Base-by-base conservation (phyloP, 805 yeast species). In the Suhomyces canberraensis region DNA sequence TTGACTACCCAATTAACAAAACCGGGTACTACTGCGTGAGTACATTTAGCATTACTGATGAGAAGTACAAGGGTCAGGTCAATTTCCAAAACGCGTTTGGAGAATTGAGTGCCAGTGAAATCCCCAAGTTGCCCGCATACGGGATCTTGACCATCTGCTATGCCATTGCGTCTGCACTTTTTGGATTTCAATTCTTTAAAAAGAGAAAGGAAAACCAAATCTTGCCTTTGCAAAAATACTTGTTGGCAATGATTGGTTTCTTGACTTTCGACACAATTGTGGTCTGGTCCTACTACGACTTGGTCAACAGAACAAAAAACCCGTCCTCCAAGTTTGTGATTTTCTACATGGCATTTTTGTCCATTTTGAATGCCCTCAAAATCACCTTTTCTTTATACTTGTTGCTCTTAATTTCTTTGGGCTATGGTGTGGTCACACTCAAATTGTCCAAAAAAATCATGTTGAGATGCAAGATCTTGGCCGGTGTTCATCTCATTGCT, bases 11-110 rank as follows among this genome's bases (percentile, higher is more conserved):
- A 3, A 78, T 93, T 29, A 66, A 71, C 39, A 71, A 73, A 40
- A 88, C 98, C 1, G 98, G 98, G 5, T 93, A 84, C 60, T 93
- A 90, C 64, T 93, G 98, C 68, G 84, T 91, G 28, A 80, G 89
- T 2, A 82, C 95, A 0, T 78, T 69, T 46, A 70, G 78, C 16
- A 64, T 75, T 16, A 48, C 58, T 13, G 51, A 57, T 9, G 56
- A 58, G 29, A 68, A 66, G 15, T 93, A 81, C 60, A 59, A 71
- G 34, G 84, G 91, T 11, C 60, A 64, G n/a, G 83, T 84, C 29
- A 82, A 81, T 50, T 93, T 87, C 64, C 93, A 88, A 66, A 93
- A 90, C 63, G 85, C 98, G 3, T 93, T 76, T 60, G 98, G 98
- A 39, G 76, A 86, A 41, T 68, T 93, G 39, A 78, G 95, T 21